Percentiles rank a stretch among this genome's conserved stretches.
phyloP scores from a whole-genome alignment of 257 asterid genomes.

The Avicennia marina region DNA sequence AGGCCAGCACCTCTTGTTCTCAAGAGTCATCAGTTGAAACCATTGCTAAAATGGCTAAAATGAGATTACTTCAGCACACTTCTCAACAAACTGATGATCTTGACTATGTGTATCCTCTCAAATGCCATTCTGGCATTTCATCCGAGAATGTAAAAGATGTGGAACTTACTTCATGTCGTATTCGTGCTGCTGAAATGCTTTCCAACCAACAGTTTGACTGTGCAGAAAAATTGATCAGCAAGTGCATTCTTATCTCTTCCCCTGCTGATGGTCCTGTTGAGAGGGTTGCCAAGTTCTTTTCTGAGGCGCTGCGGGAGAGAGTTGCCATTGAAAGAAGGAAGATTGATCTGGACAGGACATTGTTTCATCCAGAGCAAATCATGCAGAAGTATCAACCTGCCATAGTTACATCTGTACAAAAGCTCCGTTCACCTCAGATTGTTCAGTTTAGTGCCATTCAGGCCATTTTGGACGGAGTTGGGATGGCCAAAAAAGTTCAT shows the following conservation, averaged over 20 bases:
- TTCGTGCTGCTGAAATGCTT: slow-evolving; percentile 20
- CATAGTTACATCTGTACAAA: neutral
- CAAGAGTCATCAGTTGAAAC: slow-evolving; percentile 13
- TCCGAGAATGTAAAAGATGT: neutral
- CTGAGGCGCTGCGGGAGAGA: slow-evolving; percentile 34
- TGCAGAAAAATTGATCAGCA: slow-evolving; percentile 23
- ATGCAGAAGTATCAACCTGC: slow-evolving; percentile 1
- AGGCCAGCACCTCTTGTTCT: neutral
- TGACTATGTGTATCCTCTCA: neutral
- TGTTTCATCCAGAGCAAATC: slow-evolving; percentile 14
- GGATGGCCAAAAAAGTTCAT: slow-evolving; percentile 26
- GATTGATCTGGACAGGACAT: slow-evolving; percentile 2
- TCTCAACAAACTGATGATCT: neutral
- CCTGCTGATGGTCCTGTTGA: slow-evolving; percentile 18
- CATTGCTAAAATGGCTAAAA: slow-evolving; percentile 23
- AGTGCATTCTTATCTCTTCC: slow-evolving; percentile 18
- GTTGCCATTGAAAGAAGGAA: slow-evolving; percentile 23
- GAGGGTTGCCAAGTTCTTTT: slow-evolving; percentile 21
- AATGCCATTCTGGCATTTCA: neutral
- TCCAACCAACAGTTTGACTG: slow-evolving; percentile 22
- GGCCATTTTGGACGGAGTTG: slow-evolving; percentile 29
- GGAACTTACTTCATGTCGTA: neutral
- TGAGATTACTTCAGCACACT: neutral
- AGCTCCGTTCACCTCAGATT: slow-evolving; percentile 25
- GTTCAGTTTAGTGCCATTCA: slow-evolving; percentile 32